These are phyloP conservation scores for Oidiodendron maius DNA, from an alignment of 495 filamentous ascomycete genomes.

Conservation along the genomic window DNA sequence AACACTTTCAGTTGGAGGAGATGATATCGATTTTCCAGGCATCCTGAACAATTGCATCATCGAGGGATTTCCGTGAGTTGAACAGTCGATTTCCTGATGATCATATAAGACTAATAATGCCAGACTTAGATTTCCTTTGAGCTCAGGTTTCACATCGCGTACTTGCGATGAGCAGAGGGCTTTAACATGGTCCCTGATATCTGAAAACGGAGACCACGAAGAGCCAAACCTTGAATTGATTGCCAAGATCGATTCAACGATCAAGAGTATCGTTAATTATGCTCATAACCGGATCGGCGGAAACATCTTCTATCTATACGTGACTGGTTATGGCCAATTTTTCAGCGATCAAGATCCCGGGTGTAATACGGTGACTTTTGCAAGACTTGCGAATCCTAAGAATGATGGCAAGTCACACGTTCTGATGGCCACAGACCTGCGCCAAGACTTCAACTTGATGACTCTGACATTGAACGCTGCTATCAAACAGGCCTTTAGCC, in stretches of 20 bases:
- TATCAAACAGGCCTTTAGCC: slow-evolving; percentile 3
- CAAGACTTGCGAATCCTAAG: slow-evolving; percentile 11
- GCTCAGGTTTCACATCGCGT: background rate
- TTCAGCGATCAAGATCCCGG: background rate
- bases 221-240: background rate
- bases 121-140: background rate
- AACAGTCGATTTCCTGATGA: no score
- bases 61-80: no score
- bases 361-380: slow-evolving; percentile 14
- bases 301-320: slow-evolving; percentile 4
- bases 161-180: slow-evolving; percentile 9
- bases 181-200: background rate
- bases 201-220: background rate
- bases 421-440: slow-evolving; percentile 7
- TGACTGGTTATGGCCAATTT: slow-evolving; percentile 6
- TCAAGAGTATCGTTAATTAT: slow-evolving; percentile 4
- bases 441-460: slow-evolving; percentile 13
- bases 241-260: background rate
- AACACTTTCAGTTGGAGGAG: no score
- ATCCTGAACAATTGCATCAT: no score
- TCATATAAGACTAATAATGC: no score
- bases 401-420: slow-evolving; percentile 11
- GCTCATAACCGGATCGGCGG: background rate
- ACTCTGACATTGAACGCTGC: slow-evolving; percentile 5
- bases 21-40: no score